Evolutionary conservation across 306 rosid genomes (phyloP).

Genomic region (Fragaria ananassa): DNA sequence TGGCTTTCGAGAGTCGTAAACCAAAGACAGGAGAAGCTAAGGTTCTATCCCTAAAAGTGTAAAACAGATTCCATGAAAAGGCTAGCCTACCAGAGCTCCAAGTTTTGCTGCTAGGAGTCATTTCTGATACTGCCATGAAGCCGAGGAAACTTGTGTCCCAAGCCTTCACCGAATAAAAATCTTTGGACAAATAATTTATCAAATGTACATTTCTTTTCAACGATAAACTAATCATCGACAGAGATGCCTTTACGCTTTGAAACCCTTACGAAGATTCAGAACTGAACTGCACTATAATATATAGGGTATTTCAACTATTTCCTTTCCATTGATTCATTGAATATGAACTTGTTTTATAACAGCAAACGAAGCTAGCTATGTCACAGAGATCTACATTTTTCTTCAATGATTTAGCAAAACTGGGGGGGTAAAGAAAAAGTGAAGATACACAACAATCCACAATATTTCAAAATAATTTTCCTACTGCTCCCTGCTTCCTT

Average conservation of each 20-base stretch:
- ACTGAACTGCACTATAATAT: background rate
- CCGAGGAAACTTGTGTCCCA: too few species aligned
- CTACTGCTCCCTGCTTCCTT: constrained; percentile 33
- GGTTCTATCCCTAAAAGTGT: too few species aligned
- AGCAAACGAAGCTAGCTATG: constrained; percentile 30
- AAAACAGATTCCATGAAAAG: too few species aligned
- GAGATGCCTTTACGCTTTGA: background rate
- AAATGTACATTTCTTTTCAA: background rate
- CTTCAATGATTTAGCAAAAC: constrained; percentile 38
- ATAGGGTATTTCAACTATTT: background rate
- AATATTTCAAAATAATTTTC: constrained; percentile 30
- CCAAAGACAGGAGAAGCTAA: too few species aligned
- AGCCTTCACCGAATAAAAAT: too few species aligned
- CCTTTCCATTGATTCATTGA: background rate
- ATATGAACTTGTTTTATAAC: constrained; percentile 38
- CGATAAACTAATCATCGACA: background rate
- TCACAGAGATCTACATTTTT: constrained; percentile 39
- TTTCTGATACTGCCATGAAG: too few species aligned
- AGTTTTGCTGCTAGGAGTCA: too few species aligned
- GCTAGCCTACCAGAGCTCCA: too few species aligned
- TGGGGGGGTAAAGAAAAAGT: constrained; percentile 30
- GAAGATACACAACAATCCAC: constrained; percentile 9
- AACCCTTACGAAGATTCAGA: background rate
- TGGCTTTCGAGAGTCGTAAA: too few species aligned
- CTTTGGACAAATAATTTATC: too few species aligned